Evolutionary conservation across 2,329 filamentous ascomycete genomes (phyloP), one percentile per base, ranked within the genome.

Genomic region (Salinomyces thailandicus): DNA sequence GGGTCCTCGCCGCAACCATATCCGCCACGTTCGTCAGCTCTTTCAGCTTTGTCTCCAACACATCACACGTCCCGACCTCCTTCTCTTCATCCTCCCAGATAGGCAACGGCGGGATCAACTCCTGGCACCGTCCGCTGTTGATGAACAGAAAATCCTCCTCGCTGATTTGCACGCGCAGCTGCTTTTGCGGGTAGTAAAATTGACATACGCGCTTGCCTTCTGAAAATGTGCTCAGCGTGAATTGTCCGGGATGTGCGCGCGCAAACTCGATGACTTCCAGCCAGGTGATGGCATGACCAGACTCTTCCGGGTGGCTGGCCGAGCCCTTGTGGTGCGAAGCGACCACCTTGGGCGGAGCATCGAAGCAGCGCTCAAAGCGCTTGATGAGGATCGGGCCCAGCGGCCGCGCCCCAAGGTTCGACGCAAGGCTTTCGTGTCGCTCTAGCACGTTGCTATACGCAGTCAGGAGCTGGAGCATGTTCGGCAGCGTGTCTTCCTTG

Each of bases 61-160:
- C 87, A 50, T 91, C 84, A 50, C 93, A 66, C 0, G 85, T 89
- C 9, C 79, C 84, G 24, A 93, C 61, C 56, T 94, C 85, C 46
- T 85, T 85, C 54, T 80, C 77, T 61, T 93, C 86, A 53, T 93
- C 85, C 54, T 93, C 85, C 40, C 82, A 76, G 33, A 91, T 79
- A 1, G 85, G 84, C 45, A 87, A 77, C 11, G 81, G 79, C 2
- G 85, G 80, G 13, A 86, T 85, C 60, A 86, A 74, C 54, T 85
- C 79, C 58, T 93, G 83, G 8, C 87, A 75, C 46, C 84, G 82
- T 18, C 85, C 85, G 26, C 82, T 87, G 37, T 78, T 77, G 47
- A 93, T 87, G 46, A 93, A 66, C 28, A 86, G 73, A 69, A 80
- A 93, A 55, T 94, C 85, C 56, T 93, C 85, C 58, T 93, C 85